Base-by-base conservation (phyloP, 1,139 yeast species). In the Yamadazyma membranifaciens region DNA sequence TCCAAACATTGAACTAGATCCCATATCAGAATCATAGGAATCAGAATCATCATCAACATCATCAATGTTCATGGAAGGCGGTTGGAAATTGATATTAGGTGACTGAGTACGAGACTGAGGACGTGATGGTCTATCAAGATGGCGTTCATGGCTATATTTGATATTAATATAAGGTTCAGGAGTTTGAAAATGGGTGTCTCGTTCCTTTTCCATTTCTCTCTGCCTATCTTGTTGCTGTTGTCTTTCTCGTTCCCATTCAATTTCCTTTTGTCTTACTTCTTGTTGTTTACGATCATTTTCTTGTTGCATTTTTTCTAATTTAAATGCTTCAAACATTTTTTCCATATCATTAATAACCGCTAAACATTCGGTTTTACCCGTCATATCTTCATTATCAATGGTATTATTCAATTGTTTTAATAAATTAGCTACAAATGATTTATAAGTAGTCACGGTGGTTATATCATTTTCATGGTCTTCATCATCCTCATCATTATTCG, bases 261-360 rank as follows among this genome's bases (percentile, higher is more conserved):
- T 27, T 3, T n/a, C 7, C 12, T 12, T 27, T 24, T 34, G 33
- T 37, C 41, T 15, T 36, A 28, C 33, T 26, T 48, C 43, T 36
- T 34, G 40, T 60, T 56, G 16, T 49, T 45, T 38, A 31, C 26
- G 16, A 20, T 36, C 16, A 42, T 60, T 57, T 34, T 25, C 28
- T 24, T 47, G 45, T 26, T 46, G 45, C 11, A 44, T 42, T 34
- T 57, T 60, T 40, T 72, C 75, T 33, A 68, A 48, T 48, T 69
- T 70, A 52, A 63, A 70, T 1, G 66, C 71, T 33, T 78, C 81
- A 56, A 78, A 79, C 83, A 80, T 80, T 51, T 75, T 73, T 50
- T 79, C 84, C 66, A 80, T 75, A 51, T 80, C 84, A 45, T 68
- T 72, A 16, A 80, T 78, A 34, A 79, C 80, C 0, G 81, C 81